Base-by-base conservation (phyloP, 306 rosid genomes). In the Cercis canadensis region DNA sequence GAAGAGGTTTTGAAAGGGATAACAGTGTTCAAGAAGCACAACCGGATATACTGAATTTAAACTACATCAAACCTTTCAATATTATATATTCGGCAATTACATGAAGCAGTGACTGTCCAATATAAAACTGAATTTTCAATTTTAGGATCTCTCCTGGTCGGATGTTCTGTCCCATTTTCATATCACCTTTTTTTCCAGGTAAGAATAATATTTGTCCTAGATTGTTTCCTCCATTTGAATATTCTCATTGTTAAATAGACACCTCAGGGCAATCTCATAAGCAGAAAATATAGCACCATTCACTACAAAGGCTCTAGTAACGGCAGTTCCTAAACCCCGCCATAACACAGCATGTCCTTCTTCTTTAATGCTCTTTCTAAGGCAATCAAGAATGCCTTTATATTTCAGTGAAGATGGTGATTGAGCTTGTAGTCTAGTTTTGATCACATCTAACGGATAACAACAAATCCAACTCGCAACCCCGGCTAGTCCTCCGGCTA, bases 261-360 rank as follows among this genome's bases (percentile, higher is more conserved):
- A 66, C 44, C 96, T 88, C 56, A 93, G 73, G 59, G 90, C 46
- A 43, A 86, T 51, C 80, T 93, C 98, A 80, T 93, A 90, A 39
- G 97, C 94, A 45, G 96, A 39, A 58, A 90, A 93, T 52, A 93
- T 54, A 1, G 96, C 87, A 10, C 96, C 98, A 80, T 93, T 90
- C 44, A 93, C 97, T 11, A 93, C 65, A 62, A 93, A 93, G 0
- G 97, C 97, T 55, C 98, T 87, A 0, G 85, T 55, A 67, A 93
- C 84, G 2, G 97, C 85, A 24, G 97, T 93, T 71, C 96, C 96
- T 71, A 90, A 62, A 39, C 98, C 98, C 6, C 94, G 73, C 85
- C 89, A 90, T 7, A 90, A 57, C 60, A 90, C 92, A 0, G 8
- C 5, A 4, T 79, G 78, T 4, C 98, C 97, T 55, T 90, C 98